Percentiles rank a stretch among this genome's conserved stretches.
Evolutionary conservation across 1,284 basidiomycete genomes (phyloP).

Genomic region (Cutaneotrichosporon sp.): DNA sequence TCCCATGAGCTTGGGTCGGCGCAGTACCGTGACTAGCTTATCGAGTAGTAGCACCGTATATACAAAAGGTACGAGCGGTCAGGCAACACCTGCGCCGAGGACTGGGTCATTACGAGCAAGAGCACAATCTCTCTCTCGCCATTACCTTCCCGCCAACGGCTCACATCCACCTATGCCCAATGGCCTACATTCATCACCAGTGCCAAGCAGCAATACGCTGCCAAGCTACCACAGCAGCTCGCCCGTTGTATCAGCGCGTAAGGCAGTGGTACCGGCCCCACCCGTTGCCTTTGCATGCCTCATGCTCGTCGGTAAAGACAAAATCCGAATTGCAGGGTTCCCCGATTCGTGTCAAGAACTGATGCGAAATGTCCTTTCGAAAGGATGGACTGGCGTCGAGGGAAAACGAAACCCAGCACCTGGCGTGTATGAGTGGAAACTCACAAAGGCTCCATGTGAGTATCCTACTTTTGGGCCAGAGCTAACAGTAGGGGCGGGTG

Average conservation of each 20-base stretch:
- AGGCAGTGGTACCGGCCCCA: background rate
- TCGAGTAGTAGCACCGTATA: background rate
- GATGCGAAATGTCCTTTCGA: background rate
- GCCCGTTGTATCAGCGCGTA: background rate
- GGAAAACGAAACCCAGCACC: background rate
- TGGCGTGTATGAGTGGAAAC: conserved; percentile 3
- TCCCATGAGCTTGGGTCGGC: background rate
- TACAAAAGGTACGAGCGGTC: background rate
- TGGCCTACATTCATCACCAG: background rate
- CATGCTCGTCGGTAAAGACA: background rate
- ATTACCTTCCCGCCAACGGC: background rate
- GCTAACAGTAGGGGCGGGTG: background rate
- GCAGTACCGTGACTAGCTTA: background rate
- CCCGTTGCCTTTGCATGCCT: background rate
- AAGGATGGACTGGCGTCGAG: conserved; percentile 2
- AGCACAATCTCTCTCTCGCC: background rate
- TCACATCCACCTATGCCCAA: background rate
- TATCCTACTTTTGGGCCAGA: background rate
- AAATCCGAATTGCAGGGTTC: background rate
- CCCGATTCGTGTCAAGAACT: background rate
- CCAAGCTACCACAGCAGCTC: background rate
- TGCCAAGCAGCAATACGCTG: background rate
- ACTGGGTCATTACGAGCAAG: background rate
- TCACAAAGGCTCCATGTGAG: conserved; percentile 5
- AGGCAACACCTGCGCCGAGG: background rate